A percentile compares a stretch with the other conserved stretches of the same genome.
Conservation (phyloP, 2,329 filamentous ascomycete genomes). For the Fusarium praegraminearum region DNA sequence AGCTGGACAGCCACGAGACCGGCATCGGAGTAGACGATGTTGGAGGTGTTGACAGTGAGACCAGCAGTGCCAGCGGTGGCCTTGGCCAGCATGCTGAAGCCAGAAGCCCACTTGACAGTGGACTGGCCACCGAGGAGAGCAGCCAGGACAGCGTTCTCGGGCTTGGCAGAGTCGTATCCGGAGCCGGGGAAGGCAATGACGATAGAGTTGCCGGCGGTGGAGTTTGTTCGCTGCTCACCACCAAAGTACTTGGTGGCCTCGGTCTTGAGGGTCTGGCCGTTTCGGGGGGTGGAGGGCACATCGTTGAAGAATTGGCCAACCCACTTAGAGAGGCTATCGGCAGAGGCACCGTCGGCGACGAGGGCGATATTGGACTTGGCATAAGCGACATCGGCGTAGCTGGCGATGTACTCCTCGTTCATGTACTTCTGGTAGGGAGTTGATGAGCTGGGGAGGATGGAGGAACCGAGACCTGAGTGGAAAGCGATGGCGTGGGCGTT, state of each 20-base stretch:
- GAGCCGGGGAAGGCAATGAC: slow-evolving; percentile 95
- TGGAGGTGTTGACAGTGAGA: slow-evolving; percentile 78
- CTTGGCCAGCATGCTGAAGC: slow-evolving; percentile 91
- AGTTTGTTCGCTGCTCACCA: slow-evolving; percentile 90
- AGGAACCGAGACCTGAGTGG: slow-evolving; percentile 89
- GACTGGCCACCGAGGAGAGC: slow-evolving; percentile 91
- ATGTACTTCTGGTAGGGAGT: slow-evolving; percentile 84
- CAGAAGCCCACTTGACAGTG: slow-evolving; percentile 93
- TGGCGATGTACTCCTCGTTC: slow-evolving; percentile 77
- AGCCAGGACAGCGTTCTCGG: slow-evolving; percentile 87
- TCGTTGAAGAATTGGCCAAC: slow-evolving; percentile 90
- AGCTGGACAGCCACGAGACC: slow-evolving; percentile 89
- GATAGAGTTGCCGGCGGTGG: slow-evolving; percentile 81
- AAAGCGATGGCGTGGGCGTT: slow-evolving; percentile 88
- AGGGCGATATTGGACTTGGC: slow-evolving; percentile 91
- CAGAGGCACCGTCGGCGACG: slow-evolving; percentile 87
- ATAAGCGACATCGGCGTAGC: slow-evolving; percentile 84
- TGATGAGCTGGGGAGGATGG: slow-evolving; percentile 78
- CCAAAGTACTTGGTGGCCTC: slow-evolving; percentile 88
- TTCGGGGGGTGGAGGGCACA: slow-evolving; percentile 66
- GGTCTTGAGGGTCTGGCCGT: slow-evolving; percentile 66
- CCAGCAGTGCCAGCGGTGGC: slow-evolving; percentile 74
- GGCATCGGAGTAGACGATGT: slow-evolving; percentile 91
- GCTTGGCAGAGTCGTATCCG: slow-evolving; percentile 84
- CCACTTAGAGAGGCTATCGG: slow-evolving; percentile 86